Conservation (phyloP, 208 protist genomes). For the Baffinella frigidus region DNA sequence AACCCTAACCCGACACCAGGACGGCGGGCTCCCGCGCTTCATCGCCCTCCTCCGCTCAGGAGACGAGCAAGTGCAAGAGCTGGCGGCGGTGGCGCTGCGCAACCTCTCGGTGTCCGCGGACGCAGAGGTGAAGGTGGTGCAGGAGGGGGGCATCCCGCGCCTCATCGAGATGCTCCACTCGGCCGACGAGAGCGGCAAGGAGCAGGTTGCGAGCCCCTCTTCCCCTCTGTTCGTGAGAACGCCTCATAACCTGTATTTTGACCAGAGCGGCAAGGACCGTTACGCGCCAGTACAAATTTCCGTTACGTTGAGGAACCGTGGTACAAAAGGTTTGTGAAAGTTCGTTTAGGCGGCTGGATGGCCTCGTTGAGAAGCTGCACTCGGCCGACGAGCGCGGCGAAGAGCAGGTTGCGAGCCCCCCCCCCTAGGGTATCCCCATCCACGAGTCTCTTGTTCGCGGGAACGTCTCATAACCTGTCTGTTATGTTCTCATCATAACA, state of each 20-base stretch:
- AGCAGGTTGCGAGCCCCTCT: not conserved
- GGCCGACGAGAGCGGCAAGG: conserved; percentile 17
- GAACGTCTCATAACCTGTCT: no score
- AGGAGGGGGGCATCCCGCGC: conserved; percentile 57
- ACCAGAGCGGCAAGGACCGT: no score
- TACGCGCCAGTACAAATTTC: no score
- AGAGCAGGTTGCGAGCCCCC: not conserved
- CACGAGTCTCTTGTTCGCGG: no score
- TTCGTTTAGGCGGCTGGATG: no score
- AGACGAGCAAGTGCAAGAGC: conserved; percentile 59
- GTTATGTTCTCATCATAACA: no score
- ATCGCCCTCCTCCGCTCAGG: conserved; percentile 55
- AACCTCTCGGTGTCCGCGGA: conserved; percentile 58
- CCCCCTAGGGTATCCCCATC: no score
- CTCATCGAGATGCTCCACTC: conserved; percentile 51
- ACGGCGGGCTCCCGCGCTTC: conserved; percentile 23
- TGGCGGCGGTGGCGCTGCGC: conserved; percentile 59
- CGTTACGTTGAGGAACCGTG: no score
- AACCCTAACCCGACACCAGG: no score
- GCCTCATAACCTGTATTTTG: no score
- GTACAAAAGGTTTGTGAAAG: no score
- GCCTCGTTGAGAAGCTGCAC: conserved; percentile 45
- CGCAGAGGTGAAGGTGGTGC: conserved; percentile 61
- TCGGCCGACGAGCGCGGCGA: not conserved
- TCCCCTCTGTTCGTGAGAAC: no score